Base-by-base conservation (phyloP, 2,329 filamentous ascomycete species). In the Venturiaceae sp. region DNA sequence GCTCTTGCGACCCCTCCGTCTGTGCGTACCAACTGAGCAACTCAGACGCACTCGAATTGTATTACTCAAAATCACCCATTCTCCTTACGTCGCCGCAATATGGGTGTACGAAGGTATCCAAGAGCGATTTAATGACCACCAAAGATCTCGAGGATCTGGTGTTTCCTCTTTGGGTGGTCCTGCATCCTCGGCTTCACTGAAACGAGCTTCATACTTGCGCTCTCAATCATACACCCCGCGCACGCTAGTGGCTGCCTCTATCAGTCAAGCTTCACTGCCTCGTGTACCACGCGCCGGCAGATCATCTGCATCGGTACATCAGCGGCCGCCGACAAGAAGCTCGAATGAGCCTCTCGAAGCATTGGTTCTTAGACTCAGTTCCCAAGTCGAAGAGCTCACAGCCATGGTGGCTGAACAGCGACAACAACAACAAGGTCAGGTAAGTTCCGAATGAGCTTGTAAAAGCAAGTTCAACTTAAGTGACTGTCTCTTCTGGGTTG, bases 81-180 rank as follows among this genome's bases (percentile, higher is more conserved):
- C 83, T 52, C 87, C 88, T 33, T 83, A 89, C 62, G 85, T 91
- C 30, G 81, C 73, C n/a, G 73, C 78, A 50, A 91, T 92, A 63
- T 80, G 82, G 69, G 66, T 78, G n/a, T 90, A 87, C 68, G 87
- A 90, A 71, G 74, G 69, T 58, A 60, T 62, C 54, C 62, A 66
- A 71, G 59, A 67, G 65, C 54, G 59, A 64, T 50, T 67, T 66
- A 53, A 57, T 66, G 39, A 33, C 60, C 34, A 53, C 55, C 57
- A 61, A 52, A 57, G 26, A 32, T 32, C n/a, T 46, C 50, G 28
- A 26, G 46, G 52, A 2, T 21, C 33, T 44, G 59, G 46, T 33
- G 47, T 55, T 34, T 47, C 47, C 28, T 60, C 44, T 33, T 23
- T 41, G 33, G 57, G 41, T n/a, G 57, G 54, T 34, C 60, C 53